Base-by-base conservation (phyloP, 305 asterid genomes). In the Fraxinus angustifolia region DNA sequence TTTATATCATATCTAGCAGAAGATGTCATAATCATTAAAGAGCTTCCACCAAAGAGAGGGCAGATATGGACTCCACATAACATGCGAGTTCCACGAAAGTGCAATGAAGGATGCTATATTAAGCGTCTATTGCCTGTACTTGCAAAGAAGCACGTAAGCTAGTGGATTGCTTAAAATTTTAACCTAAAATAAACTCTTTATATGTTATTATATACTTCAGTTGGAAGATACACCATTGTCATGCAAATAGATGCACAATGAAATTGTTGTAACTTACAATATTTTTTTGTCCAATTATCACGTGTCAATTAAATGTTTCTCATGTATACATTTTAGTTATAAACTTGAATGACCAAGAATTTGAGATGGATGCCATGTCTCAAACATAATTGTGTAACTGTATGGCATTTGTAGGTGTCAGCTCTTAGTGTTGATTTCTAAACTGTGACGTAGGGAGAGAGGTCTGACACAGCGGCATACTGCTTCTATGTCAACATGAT, bases 21-120 rank as follows among this genome's bases (percentile, higher is more conserved):
- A 33, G 99, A 96, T 89, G 93, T 96, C 73, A 87, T 86, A 89
- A 79, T 96, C 71, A 88, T 94, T 77, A 89, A 91, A 86, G 95
- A 92, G 83, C 97, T 94, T 58, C 98, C 97, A n/a, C 89, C 77
- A 76, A 89, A 92, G 88, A 90, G 91, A 87, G 96, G 97, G 70
- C 89, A 85, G 74, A 74, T 71, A 79, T 92, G 97, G 98, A 85
- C 36, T 77, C 99, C 99, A 67, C 78, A 90, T 77, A 90, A 86
- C 21, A 94, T 92, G 97, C 97, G 98, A 26, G 97, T 96, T 79
- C 99, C 99, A 78, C 89, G 98, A 82, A 96, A 96, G 89, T 94
- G 98, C 95, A 93, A 83, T 19, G 97, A 90, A 42, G 90, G 82
- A 80, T 96, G 97, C 88, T 96, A 96, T 81, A 77, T 84, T 30